Base-by-base conservation (phyloP, 75 land plant species). In the Picea glauca region DNA sequence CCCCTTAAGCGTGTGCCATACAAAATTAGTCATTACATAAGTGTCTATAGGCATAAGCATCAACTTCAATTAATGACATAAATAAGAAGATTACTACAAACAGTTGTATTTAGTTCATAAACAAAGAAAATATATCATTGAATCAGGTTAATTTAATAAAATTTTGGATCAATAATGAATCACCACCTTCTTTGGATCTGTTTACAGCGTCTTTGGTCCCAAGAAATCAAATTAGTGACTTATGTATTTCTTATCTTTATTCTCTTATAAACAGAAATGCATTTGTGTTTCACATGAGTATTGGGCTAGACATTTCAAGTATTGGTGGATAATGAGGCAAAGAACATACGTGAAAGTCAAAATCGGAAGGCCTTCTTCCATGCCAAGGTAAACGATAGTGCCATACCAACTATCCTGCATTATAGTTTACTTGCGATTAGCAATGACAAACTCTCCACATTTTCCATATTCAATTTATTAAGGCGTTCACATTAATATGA, bases 391-490 rank as follows among this genome's bases (percentile, higher is more conserved):
- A 38, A 88, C n/a, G 26, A 96, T 81, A 61, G 88, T 93, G 56
- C 86, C 89, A 80, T 96, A 96, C 98, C 99, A 96, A 7, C 86
- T 81, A 15, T 63, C 84, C 99, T 96, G 90, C 82, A 88, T 58
- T 50, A 77, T 61, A 40, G 35, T 14, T 5, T 13, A 78, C 14
- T 21, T 32, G 43, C 4, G n/a, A 46, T 70, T 3, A 74, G 13
- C 30, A 74, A 74, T 31, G 20, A 14, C 14, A 6, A 58, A 9
- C 46, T 26, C 65, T 75, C 20, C 46, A 79, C 30, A 32, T 65
- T 67, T 60, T 43, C 35, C 13, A 4, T 15, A 77, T 43, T 74
- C 30, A 14, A 46, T 70, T 68, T 18, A 78, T 72, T 68, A 79
- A 30, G 32, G 32, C 18, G 32, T 21, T 59, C 76, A 43, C 43